These are phyloP conservation scores for Rubroshorea leprosula DNA, from an alignment of 345 rosid genomes.

Conservation along the genomic window DNA sequence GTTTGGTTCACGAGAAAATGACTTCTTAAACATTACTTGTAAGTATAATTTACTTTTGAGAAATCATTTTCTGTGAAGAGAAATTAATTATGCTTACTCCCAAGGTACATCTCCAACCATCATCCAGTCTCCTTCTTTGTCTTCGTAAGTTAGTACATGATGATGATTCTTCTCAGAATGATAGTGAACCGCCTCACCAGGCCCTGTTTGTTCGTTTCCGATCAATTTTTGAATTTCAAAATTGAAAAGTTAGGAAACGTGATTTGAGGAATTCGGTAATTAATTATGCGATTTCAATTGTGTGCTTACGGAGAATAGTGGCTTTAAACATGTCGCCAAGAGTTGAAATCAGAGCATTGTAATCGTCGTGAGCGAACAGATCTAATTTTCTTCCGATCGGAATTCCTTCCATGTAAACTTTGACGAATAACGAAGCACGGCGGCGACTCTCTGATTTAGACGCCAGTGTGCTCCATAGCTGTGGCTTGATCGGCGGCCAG, in stretches of 20 bases:
- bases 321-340: slow-evolving; percentile 31
- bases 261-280: background rate
- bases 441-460: background rate
- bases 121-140: slow-evolving; percentile 65
- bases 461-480: slow-evolving; percentile 25
- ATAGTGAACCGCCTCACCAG: background rate
- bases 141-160: slow-evolving; percentile 48
- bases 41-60: too few relatives aligned
- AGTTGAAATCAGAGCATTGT: slow-evolving; percentile 19
- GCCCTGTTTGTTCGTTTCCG: background rate
- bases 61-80: too few relatives aligned
- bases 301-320: slow-evolving; percentile 24
- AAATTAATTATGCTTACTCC: slow-evolving; percentile 30
- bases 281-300: background rate
- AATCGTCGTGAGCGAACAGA: slow-evolving; percentile 31
- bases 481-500: slow-evolving; percentile 36
- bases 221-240: background rate
- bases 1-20: too few relatives aligned
- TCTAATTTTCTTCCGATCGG: slow-evolving; percentile 54
- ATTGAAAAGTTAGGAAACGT: background rate
- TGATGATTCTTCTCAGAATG: background rate
- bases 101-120: slow-evolving; percentile 68
- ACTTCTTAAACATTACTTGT: too few relatives aligned
- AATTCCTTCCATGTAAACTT: slow-evolving; percentile 54
- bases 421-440: slow-evolving; percentile 25